Evolutionary conservation across 805 yeast species (phyloP).

Genomic region (Clavispora phyllophila): DNA sequence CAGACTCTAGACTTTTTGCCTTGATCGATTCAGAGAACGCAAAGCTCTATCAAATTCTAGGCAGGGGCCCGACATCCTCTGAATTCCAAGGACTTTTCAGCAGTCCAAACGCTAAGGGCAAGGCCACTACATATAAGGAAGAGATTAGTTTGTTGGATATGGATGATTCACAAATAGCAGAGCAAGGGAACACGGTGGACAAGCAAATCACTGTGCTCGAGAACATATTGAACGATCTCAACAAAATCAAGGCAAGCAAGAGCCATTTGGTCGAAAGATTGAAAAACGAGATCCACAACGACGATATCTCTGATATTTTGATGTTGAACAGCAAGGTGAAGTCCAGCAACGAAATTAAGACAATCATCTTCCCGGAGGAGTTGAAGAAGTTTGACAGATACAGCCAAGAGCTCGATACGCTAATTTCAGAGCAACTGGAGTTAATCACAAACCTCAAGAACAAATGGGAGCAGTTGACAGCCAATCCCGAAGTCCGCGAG

Average conservation of each 20-base stretch:
- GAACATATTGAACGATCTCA: conserved; percentile 54
- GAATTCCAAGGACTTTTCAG: conserved; percentile 33
- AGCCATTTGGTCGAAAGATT: conserved; percentile 55
- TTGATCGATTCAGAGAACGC: conserved; percentile 35
- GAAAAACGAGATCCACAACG: conserved; percentile 66
- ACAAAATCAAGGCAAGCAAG: conserved; percentile 61
- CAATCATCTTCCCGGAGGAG: conserved; percentile 59
- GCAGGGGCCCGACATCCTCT: conserved; percentile 39
- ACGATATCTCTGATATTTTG: conserved; percentile 77
- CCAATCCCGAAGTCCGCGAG: conserved; percentile 31
- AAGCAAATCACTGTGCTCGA: conserved; percentile 47
- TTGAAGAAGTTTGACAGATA: conserved; percentile 70
- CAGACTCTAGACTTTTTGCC: conserved; percentile 51
- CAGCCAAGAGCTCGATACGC: conserved; percentile 59
- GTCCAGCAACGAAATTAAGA: conserved; percentile 52
- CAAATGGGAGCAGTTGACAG: conserved; percentile 26
- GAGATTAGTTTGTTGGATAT: conserved; percentile 58
- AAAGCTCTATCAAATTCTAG: conserved; percentile 22
- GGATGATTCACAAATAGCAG: conserved; percentile 42
- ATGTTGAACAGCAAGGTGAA: conserved; percentile 57
- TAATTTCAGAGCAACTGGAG: conserved; percentile 60
- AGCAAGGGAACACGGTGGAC: conserved; percentile 19
- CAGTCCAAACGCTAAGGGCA: neutral
- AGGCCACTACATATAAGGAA: conserved; percentile 14
- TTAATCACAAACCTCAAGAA: conserved; percentile 31